Percentiles rank a stretch among this genome's conserved stretches.
These are phyloP conservation scores for Solanum chacoense DNA, from an alignment of 305 asterid species.

Conservation along the genomic window DNA sequence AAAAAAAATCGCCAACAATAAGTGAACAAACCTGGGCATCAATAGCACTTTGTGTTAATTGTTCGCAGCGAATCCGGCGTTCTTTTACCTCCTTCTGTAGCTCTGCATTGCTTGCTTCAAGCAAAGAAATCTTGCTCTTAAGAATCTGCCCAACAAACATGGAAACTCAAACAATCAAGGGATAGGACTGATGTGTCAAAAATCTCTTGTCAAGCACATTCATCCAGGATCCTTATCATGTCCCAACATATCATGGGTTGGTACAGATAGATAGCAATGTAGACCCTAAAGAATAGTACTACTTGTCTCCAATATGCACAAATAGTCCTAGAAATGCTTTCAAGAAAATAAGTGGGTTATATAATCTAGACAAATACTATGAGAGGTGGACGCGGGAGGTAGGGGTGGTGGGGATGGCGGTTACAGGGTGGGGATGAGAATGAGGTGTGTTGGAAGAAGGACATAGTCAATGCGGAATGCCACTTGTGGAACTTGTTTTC, in stretches of 20 bases:
- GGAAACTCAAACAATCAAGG: background rate
- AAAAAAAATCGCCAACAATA: background rate
- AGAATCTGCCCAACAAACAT: slow-evolving; percentile 39
- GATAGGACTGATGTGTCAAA: background rate
- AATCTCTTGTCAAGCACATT: background rate
- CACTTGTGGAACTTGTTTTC: background rate
- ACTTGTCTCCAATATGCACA: background rate
- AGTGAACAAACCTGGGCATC: slow-evolving; percentile 73
- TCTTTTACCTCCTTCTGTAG: slow-evolving; percentile 61
- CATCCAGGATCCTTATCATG: background rate
- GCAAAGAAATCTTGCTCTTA: slow-evolving; percentile 83
- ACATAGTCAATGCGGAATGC: background rate
- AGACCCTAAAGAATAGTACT: background rate
- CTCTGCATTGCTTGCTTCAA: slow-evolving; percentile 75
- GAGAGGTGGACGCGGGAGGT: background rate
- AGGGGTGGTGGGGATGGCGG: background rate
- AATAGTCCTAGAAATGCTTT: background rate
- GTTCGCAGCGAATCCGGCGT: slow-evolving; percentile 45
- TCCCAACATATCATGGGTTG: background rate
- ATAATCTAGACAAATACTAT: background rate
- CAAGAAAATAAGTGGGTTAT: background rate
- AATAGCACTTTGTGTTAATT: slow-evolving; percentile 54
- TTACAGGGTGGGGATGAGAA: background rate
- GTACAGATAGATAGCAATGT: background rate
- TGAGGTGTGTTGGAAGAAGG: background rate